Evolutionary conservation across 306 rosid species (phyloP), one percentile per base, ranked within the genome.

Genomic region (Vigna mungo): DNA sequence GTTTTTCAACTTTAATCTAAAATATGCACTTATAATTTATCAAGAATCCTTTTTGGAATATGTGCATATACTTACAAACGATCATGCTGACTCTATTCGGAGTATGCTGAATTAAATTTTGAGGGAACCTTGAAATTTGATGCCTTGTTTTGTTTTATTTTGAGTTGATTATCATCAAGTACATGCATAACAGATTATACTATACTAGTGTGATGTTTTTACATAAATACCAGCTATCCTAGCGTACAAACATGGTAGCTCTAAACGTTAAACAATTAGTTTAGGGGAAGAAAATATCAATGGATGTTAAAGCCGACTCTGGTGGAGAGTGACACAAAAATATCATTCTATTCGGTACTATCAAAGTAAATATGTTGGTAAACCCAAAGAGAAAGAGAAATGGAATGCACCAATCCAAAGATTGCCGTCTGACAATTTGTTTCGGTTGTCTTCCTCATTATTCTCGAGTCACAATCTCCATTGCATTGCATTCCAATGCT

Each of bases 381-480:
- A 85, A 18, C 44, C 85, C 92, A 83, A 85, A 62, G 93, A 74
- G 55, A 41, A 67, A 44, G 52, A 51, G 37, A 80, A 46, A 80
- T 55, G 9, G 53, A 55, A 80, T 55, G 6, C 43, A 36, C 77
- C 11, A 11, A 69, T 23, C 21, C 80, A 53, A 71, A 20, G 37
- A 70, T 73, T 82, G 87, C 88, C 90, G 90, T 85, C 93, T 72
- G 20, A 71, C 68, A 59, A 71, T 75, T 30, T 48, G 69, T 74
- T 80, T 65, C 79, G 2, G 18, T 59, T 59, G 18, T 59, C 67
- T 16, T 60, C 18, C 67, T 21, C 21, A 32, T 12, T 2, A 32
- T 2, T 60, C 66, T 58, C 63, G 47, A 46, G 8, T 47, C 59
- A 56, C 83, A 59, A 36, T 4, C 71, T 15, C 72, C 82, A 67